Evolutionary conservation across 805 yeast genomes (phyloP), one percentile per base, ranked within the genome.

Genomic region (Candida bentonensis): DNA sequence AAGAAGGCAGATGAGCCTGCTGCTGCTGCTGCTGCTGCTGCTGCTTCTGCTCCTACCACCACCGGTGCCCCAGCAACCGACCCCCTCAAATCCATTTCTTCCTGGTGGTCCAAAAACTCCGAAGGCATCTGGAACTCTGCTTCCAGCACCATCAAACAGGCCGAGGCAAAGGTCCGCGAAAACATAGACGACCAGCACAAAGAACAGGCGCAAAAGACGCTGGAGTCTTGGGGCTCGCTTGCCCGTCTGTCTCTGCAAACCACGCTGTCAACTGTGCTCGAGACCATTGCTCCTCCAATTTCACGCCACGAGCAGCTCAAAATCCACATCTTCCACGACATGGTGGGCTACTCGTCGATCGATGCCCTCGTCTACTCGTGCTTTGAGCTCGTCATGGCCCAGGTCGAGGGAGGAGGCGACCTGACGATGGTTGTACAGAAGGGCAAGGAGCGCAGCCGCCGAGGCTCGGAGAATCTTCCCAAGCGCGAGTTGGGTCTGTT

Each of bases 331-430:
- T 67, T 64, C 53, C 71, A 67, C 46, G 72, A 68, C 46, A 59
- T 68, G 57, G 68, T 64, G 11, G 72, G 72, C 21, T 67, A 63
- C 50, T 65, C 68, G 3, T 54, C 60, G 46, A 64, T 78, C 51
- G 79, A 74, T 51, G 59, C 63, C 25, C 61, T 73, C 44, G 69
- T 75, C 13, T 64, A 67, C 52, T 60, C 63, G 39, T 75, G 73
- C 42, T 78, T 78, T 57, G 67, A 67, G 51, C 62, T 66, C 41
- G 81, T 76, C 21, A 74, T 78, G 79, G 67, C 65, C 50, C 83
- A 78, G 53, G 82, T 78, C n/a, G 84, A 78, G 53, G 84, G 84
- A 15, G 78, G 78, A 3, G 79, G 80, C 30, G 72, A 70, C 39
- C 67, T 77, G 33, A 63, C 68, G 42, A 70, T 78, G 44, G 69